Percentiles rank a stretch among this genome's conserved stretches.
Evolutionary conservation across 495 filamentous ascomycete species (phyloP).

Genomic region (Hypoxylon fragiforme): DNA sequence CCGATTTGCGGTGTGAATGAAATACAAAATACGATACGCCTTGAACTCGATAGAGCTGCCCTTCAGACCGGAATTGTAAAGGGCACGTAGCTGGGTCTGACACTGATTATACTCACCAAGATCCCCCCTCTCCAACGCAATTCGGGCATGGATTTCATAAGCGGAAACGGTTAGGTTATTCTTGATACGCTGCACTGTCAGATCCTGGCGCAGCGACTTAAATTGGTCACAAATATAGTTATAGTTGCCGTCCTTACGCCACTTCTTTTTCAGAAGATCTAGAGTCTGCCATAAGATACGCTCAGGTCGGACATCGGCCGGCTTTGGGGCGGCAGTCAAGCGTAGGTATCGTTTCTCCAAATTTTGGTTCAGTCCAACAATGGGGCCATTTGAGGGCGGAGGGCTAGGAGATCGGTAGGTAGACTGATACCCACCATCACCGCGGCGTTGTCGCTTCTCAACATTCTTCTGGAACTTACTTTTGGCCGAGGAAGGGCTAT

Average conservation of each 20-base stretch:
- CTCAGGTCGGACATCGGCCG: conserved; percentile 85
- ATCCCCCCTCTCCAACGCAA: conserved; percentile 97
- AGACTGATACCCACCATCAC: conserved; percentile 69
- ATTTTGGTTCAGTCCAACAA: conserved; percentile 81
- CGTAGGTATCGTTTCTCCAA: conserved; percentile 95
- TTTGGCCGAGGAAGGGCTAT: conserved; percentile 51
- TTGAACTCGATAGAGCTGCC: conserved; percentile 95
- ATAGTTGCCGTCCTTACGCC: conserved; percentile 92
- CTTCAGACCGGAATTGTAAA: conserved; percentile 83
- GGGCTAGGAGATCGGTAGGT: conserved; percentile 64
- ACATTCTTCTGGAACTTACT: conserved; percentile 89
- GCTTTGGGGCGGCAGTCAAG: conserved; percentile 84
- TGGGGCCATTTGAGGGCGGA: conserved; percentile 69
- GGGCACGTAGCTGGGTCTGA: conserved; percentile 90
- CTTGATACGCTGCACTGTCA: conserved; percentile 96
- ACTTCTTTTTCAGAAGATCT: conserved; percentile 89
- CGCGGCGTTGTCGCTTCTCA: conserved; percentile 87
- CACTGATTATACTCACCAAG: conserved; percentile 99
- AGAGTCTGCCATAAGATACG: conserved; percentile 78
- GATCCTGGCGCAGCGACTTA: conserved; percentile 96
- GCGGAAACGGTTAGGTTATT: conserved; percentile 93
- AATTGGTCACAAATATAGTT: conserved; percentile 98
- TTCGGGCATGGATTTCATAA: conserved; percentile 97
- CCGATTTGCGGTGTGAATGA: conserved; percentile 97
- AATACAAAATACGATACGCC: conserved; percentile 99